Base-by-base conservation (phyloP, 2,329 filamentous ascomycete genomes). In the Cercospora sp. region DNA sequence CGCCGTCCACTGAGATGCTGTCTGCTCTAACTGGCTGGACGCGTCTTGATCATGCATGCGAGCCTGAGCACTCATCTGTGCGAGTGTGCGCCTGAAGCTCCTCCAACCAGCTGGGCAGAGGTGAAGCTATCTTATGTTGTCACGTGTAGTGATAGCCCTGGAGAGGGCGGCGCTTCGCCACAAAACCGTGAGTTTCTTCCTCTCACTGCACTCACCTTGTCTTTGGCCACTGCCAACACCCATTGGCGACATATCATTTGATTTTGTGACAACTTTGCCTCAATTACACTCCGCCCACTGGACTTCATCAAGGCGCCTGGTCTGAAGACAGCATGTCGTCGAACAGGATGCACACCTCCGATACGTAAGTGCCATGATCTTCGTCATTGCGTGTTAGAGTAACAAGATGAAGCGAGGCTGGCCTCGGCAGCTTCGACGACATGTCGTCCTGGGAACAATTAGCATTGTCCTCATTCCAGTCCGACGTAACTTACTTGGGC, bases 151-250 rank as follows among this genome's bases (percentile, higher is more conserved):
- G 45, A 26, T 7, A 31, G 55, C 55, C 55, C 55, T 36, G 3
- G 55, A 18, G 16, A 59, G 55, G 55, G 55, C 55, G 55, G 6
- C n/a, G 30, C 55, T 59, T 59, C 55, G 55, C 55, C 55, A 33
- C 55, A 59, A 59, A 58, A 59, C 28, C 30, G 31, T 59, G 55
- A 36, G 55, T 36, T 31, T 1, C n/a, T 23, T 36, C 18, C 55
- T 58, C 7, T 33, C 30, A 18, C 16, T 58, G 28, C 28, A 28
- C 28, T 31, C 55, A 59, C 28, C 55, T 55, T 28, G 23, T 26
- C 28, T 31, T 31, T 59, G 28, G 55, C 16, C 55, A 59, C 55
- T 59, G 28, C 28, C 18, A 10, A 36, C 7, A 12, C n/a, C 55
- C 26, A 59, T 59, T 59, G 55, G 55, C 28, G 26, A 36, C 30